Percentiles rank a stretch among this genome's conserved stretches.
Evolutionary conservation across 768 basidiomycete genomes (phyloP).

Genomic region (Russula lepida): DNA sequence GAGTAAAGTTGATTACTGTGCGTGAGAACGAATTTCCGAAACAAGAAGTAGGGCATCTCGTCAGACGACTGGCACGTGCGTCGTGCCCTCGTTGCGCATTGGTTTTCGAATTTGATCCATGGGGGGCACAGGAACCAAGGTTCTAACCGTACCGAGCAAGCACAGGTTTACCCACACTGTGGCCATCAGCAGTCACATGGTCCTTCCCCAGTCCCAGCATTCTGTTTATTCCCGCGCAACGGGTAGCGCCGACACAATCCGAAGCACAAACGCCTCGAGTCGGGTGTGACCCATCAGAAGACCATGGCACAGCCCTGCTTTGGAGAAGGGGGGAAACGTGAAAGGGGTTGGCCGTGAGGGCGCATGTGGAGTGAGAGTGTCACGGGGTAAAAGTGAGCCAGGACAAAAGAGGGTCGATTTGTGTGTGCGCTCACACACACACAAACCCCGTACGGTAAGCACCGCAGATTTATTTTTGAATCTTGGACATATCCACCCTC

Average conservation of each 20-base stretch:
- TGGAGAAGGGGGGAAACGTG: background rate
- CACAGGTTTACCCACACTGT: background rate
- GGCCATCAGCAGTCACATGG: background rate
- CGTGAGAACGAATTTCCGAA: background rate
- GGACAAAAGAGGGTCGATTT: background rate
- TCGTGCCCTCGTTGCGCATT: background rate
- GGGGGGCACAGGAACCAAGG: background rate
- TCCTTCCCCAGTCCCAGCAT: background rate
- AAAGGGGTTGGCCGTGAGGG: background rate
- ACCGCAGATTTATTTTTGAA: background rate
- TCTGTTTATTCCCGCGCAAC: background rate
- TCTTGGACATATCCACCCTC: constrained; percentile 1
- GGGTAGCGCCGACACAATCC: background rate
- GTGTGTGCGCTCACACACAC: background rate
- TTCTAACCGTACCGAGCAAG: constrained; percentile 10
- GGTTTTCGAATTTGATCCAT: background rate
- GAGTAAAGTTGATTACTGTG: background rate
- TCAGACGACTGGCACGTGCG: constrained; percentile 2
- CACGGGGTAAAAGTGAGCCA: background rate
- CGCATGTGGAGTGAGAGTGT: background rate
- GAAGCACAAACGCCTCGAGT: background rate
- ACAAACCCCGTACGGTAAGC: background rate
- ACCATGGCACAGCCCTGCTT: background rate
- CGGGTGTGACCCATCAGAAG: background rate
- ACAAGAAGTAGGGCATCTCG: background rate